Evolutionary conservation across 768 basidiomycete genomes (phyloP), one percentile per base, ranked within the genome.

Genomic region (Lentinula raphanica): DNA sequence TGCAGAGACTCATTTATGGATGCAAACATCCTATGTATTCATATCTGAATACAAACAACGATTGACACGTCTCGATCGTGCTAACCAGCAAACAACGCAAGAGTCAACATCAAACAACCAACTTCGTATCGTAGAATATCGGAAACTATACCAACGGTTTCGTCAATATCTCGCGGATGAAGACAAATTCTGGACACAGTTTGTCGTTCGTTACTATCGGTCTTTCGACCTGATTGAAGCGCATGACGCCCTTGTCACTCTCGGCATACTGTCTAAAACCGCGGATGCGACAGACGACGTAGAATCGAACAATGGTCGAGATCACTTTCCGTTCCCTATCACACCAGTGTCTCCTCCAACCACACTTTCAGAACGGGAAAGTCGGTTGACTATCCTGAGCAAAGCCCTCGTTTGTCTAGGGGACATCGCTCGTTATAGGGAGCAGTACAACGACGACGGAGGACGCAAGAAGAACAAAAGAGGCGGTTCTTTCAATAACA

Each of bases 391-490:
- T 9, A 85, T 91, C 44, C 73, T 94, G 42, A 89, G 87, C 74
- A 97, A 96, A 73, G 86, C 89, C 7, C 75, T 99, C 55, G 86
- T 98, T 19, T 96, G 90, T 69, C 80, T 95, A 8, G 97, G 97
- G 11, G 97, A 99, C 66, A 87, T 99, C 49, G 91, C 94, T 59
- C 82, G 97, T 40, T 99, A 99, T 72, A 81, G 88, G 58, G 95
- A 98, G 65, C 84, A 89, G 40, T 97, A 96, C 65, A 90, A 86
- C 65, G 92, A 93, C 61, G 71, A 78, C 50, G 79, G 82, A 28
- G 80, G 86, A 23, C 78, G 87, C 54, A 78, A 86, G 17, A 81
- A 77, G 63, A 86, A 83, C 0, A 87, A 87, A 58, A 75, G 80
- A 66, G 79, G 82, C 35, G 79, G 82, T 55, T 69, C 73, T 54